Evolutionary conservation across 2,329 filamentous ascomycete genomes (phyloP).

Genomic region (Fusarium chaquense): DNA sequence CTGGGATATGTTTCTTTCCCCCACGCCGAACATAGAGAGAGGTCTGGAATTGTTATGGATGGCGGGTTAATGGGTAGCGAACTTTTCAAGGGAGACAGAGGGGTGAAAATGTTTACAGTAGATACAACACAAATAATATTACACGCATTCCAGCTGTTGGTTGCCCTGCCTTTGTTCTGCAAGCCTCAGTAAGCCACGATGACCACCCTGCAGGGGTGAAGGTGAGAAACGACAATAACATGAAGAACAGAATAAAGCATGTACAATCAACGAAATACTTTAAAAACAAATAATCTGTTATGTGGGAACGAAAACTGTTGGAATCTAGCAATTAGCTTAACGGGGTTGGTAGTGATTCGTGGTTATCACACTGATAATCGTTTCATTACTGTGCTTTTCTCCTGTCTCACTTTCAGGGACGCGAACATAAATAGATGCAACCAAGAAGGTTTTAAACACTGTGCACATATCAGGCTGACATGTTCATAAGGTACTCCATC

Average conservation of each 20-base stretch:
- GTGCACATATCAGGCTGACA: not conserved
- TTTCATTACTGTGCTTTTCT: not conserved
- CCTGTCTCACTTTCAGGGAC: not conserved
- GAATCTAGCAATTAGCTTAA: fast-evolving
- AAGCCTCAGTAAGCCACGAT: conserved; percentile 7
- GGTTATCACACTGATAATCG: not conserved
- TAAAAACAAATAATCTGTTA: not conserved
- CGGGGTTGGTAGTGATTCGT: fast-evolving
- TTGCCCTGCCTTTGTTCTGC: not conserved
- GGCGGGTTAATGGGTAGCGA: conserved; percentile 18
- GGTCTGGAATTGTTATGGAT: not conserved
- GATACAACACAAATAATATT: conserved; percentile 10
- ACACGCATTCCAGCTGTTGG: conserved; percentile 3
- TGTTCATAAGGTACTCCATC: not conserved
- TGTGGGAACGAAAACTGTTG: not conserved
- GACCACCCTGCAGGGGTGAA: conserved; percentile 5
- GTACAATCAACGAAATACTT: not conserved
- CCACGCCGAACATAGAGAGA: not conserved
- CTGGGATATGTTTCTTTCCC: not conserved
- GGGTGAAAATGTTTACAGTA: conserved; percentile 2
- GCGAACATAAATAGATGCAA: not conserved
- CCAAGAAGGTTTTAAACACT: not conserved
- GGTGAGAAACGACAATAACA: not conserved
- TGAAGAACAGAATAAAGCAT: too few species aligned
- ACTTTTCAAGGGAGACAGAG: not conserved